Percentiles rank a stretch among this genome's conserved stretches.
Evolutionary conservation across 768 basidiomycete genomes (phyloP).

Genomic region (button mushroom (Agaricus bisporus)): DNA sequence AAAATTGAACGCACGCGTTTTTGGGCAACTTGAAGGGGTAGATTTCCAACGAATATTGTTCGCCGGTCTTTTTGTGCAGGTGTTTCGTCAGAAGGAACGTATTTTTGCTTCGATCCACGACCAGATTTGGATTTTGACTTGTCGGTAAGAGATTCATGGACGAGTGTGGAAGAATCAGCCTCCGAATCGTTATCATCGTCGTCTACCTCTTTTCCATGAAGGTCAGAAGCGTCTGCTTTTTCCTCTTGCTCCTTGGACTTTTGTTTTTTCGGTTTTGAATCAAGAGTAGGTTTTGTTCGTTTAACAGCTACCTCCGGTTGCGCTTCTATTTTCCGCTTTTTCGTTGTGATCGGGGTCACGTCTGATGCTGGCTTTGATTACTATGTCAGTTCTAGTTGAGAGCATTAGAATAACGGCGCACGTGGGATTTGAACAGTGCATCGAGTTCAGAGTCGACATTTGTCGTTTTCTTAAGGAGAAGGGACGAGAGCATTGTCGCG

Average conservation of each 20-base stretch:
- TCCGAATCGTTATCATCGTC: slow-evolving; percentile 13
- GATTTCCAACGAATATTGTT: slow-evolving; percentile 90
- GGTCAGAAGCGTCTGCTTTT: slow-evolving; percentile 2
- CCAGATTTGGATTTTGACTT: slow-evolving; percentile 25
- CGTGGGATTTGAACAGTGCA: slow-evolving; percentile 51
- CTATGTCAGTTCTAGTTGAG: too few relatives aligned
- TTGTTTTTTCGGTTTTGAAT: not conserved
- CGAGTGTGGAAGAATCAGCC: slow-evolving; percentile 24
- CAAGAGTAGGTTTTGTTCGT: slow-evolving; percentile 16
- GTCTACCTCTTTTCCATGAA: slow-evolving; percentile 1
- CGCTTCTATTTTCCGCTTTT: slow-evolving; percentile 27
- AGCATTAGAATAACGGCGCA: slow-evolving; percentile 23
- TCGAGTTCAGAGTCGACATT: slow-evolving; percentile 57
- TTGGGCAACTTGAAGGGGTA: slow-evolving; percentile 70
- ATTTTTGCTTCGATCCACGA: slow-evolving; percentile 32
- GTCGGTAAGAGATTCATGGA: slow-evolving; percentile 56
- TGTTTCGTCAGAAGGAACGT: slow-evolving; percentile 65
- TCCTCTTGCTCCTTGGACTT: slow-evolving; percentile 4
- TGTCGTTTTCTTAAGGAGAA: slow-evolving; percentile 39
- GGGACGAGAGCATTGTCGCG: slow-evolving; percentile 49
- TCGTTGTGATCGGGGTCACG: slow-evolving; percentile 12
- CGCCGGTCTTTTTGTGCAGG: slow-evolving; percentile 66
- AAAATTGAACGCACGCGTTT: slow-evolving; percentile 51
- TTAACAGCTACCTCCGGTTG: slow-evolving; percentile 15
- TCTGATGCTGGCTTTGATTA: slow-evolving; percentile 12